Evolutionary conservation across 148 eudicot genomes (phyloP).

Genomic region (Cornus suecica): DNA sequence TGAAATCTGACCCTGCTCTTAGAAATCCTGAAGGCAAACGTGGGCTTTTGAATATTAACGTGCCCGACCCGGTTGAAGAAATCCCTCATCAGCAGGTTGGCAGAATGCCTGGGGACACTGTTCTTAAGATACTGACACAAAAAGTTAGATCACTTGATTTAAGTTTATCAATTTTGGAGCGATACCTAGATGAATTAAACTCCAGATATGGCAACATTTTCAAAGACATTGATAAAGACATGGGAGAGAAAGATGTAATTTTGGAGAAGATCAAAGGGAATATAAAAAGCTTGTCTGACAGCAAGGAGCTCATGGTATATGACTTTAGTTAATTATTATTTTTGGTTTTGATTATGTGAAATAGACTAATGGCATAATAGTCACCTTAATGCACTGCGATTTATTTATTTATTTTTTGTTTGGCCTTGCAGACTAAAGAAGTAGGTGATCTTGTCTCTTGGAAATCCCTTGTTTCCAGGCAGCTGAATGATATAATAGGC

Average conservation of each 20-base stretch:
- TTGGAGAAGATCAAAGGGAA: constrained; percentile 62
- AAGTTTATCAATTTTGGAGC: constrained; percentile 78
- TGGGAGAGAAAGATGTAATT: constrained; percentile 57
- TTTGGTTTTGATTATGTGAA: neutral
- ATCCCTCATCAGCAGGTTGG: constrained; percentile 65
- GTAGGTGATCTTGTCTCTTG: constrained; percentile 75
- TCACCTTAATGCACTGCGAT: neutral
- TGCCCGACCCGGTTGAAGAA: constrained; percentile 72
- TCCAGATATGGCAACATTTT: constrained; percentile 69
- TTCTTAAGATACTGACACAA: constrained; percentile 94
- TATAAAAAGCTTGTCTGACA: constrained; percentile 45
- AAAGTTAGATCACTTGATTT: constrained; percentile 83
- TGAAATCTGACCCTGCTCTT: constrained; percentile 23
- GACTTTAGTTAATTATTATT: neutral
- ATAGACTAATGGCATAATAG: neutral
- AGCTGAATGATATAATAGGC: constrained; percentile 56
- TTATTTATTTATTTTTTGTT: constrained; percentile 5
- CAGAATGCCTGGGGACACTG: constrained; percentile 97
- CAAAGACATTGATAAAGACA: constrained; percentile 65
- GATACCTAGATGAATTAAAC: constrained; percentile 83
- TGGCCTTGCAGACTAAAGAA: constrained; percentile 59
- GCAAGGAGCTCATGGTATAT: constrained; percentile 72
- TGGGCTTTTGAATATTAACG: constrained; percentile 19
- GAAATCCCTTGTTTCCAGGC: constrained; percentile 70
- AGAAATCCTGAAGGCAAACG: constrained; percentile 36